Conservation (phyloP, 2,329 filamentous ascomycete genomes). For the Aspergillus arachidicola region DNA sequence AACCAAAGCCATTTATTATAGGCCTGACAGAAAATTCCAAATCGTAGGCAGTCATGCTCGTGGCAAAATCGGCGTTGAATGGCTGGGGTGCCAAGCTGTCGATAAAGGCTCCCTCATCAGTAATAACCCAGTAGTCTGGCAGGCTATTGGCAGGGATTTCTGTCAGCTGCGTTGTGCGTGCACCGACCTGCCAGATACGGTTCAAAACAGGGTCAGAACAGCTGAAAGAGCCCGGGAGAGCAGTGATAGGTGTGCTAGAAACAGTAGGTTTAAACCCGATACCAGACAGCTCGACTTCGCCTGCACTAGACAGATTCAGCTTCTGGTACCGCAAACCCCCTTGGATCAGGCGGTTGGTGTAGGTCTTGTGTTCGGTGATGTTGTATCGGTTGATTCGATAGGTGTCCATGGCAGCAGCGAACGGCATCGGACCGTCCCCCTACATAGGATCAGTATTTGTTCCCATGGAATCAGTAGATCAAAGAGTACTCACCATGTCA, state of each 20-base stretch:
- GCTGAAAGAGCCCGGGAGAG: conserved; percentile 17
- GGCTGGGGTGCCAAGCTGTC: no score
- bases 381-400: conserved; percentile 41
- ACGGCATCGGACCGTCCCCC: conserved; percentile 32
- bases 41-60: conserved; percentile 9
- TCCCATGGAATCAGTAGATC: no score
- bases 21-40: conserved; percentile 26
- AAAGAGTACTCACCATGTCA: conserved; percentile 11
- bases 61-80: background rate
- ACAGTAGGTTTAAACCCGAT: conserved; percentile 33
- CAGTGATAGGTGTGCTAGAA: conserved; percentile 7
- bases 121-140: conserved; percentile 19
- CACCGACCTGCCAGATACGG: conserved; percentile 16
- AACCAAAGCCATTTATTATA: background rate
- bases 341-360: conserved; percentile 40
- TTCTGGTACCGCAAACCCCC: conserved; percentile 43
- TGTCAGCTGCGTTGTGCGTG: conserved; percentile 17
- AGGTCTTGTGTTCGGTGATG: conserved; percentile 24
- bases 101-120: conserved; percentile 13
- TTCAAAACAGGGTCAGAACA: conserved; percentile 17
- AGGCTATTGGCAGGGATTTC: conserved; percentile 13
- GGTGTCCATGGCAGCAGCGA: conserved; percentile 42
- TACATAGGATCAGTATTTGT: background rate
- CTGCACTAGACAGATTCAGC: conserved; percentile 36
- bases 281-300: conserved; percentile 27